Evolutionary conservation across 2,329 filamentous ascomycete genomes (phyloP).

Genomic region (Fusarium pseudograminearum): DNA sequence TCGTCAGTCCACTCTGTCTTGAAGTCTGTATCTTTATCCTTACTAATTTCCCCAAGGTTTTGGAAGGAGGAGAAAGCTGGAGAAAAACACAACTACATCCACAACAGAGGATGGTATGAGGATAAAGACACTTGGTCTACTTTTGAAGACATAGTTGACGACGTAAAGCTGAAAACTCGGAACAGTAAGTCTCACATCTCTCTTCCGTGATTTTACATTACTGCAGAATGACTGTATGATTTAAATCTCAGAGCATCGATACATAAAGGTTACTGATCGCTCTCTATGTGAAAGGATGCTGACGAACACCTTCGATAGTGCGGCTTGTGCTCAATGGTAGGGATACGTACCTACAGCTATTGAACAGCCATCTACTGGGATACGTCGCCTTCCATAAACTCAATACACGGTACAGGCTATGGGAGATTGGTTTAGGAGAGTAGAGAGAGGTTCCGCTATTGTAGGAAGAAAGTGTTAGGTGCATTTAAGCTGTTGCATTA

Average conservation of each 20-base stretch:
- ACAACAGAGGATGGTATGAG: slow-evolving; percentile 23
- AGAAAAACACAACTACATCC: slow-evolving; percentile 19
- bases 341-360: not conserved
- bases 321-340: not conserved
- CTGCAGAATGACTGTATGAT: not conserved
- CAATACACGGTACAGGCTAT: not conserved
- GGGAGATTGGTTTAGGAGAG: not conserved
- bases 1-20: not conserved
- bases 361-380: not conserved
- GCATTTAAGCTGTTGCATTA: no score
- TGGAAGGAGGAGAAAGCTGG: slow-evolving; percentile 24
- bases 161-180: not conserved
- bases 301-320: not conserved
- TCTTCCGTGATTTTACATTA: not conserved
- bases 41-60: not conserved
- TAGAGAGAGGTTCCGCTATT: no score
- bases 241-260: rapidly evolving
- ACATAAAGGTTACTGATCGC: not conserved
- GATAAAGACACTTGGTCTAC: not conserved
- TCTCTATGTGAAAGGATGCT: not conserved
- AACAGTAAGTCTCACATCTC: not conserved
- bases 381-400: not conserved
- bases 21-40: rapidly evolving
- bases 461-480: no score
- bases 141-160: slow-evolving; percentile 1